Evolutionary conservation across 805 yeast genomes (phyloP), one percentile per base, ranked within the genome.

Genomic region (Nakazawaea siamensis): DNA sequence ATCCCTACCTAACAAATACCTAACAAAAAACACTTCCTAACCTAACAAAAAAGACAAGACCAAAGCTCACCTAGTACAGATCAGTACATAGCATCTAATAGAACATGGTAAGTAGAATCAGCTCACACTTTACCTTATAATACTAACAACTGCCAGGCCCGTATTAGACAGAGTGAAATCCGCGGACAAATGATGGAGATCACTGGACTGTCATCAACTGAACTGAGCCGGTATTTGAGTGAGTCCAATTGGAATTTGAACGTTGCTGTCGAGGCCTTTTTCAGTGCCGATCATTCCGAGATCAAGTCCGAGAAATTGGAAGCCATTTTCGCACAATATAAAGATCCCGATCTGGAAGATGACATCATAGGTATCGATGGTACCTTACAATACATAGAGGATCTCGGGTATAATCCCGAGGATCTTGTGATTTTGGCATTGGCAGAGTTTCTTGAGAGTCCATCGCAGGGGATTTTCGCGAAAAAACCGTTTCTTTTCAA

Each of bases 331-430:
- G 51, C 62, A 17, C 39, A 33, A n/a, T 57, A 56, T 36, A 50
- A 47, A 15, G 40, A 37, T 18, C n/a, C n/a, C n/a, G 34, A 37
- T 14, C 56, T 51, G 1, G 31, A 37, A 16, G 55, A 51, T 1
- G 53, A 59, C 10, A 47, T 40, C 27, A 83, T 87, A 25, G 90
- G 77, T 18, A 64, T 83, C 8, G 92, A 85, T 39, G 96, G 95
- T 0, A 80, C 96, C 0, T 53, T 88, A 8, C 44, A 50, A 26
- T 84, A 78, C 46, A 59, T 90, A 16, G 65, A 64, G 12, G 95
- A 80, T 46, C 57, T 90, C 31, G 76, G 71, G 0, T 64, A 80
- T 25, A 74, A 74, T 11, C 80, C 87, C 1, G 97, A 90, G 45
- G 87, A 88, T 49, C 64, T 74, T 7, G 69, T 64, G 5, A 79